Conservation (phyloP, 805 yeast species). For the Suhomyces emberorum region DNA sequence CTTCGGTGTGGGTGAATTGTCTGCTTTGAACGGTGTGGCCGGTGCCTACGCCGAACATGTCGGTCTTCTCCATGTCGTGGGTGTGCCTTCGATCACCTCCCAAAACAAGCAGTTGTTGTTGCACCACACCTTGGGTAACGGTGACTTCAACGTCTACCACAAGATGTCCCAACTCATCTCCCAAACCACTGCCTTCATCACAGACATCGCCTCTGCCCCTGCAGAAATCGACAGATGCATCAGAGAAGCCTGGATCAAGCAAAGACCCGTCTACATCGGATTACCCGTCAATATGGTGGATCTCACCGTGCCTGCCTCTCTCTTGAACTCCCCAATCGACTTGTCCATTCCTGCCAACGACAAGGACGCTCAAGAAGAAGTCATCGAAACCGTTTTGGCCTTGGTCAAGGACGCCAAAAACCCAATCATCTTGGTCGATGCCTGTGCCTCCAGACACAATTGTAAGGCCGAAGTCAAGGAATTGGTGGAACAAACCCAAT, state of each 20-base stretch:
- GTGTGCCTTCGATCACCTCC: constrained; percentile 76
- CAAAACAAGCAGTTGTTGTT: constrained; percentile 68
- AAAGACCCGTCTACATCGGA: constrained; percentile 81
- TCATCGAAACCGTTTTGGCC: constrained; percentile 38
- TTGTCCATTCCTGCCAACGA: constrained; percentile 48
- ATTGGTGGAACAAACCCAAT: constrained; percentile 65
- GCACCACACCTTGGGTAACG: constrained; percentile 84
- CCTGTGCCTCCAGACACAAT: constrained; percentile 79
- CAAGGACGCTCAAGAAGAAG: constrained; percentile 37
- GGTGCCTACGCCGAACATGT: constrained; percentile 90
- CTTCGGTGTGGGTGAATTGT: constrained; percentile 87
- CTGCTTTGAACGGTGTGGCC: constrained; percentile 82
- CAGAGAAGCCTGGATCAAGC: constrained; percentile 64
- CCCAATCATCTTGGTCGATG: constrained; percentile 80
- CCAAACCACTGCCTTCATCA: constrained; percentile 60
- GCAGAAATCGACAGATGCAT: constrained; percentile 70
- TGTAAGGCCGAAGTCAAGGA: constrained; percentile 60
- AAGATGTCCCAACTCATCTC: constrained; percentile 75
- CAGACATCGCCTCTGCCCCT: constrained; percentile 64
- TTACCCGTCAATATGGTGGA: constrained; percentile 81
- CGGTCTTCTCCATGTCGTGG: constrained; percentile 79
- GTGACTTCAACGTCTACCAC: constrained; percentile 75
- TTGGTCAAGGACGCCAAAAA: constrained; percentile 57
- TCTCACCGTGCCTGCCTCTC: constrained; percentile 51
- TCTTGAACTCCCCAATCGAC: constrained; percentile 64